phyloP scores from a whole-genome alignment of 2,329 filamentous ascomycete genomes.

The Cercospora sp. region DNA sequence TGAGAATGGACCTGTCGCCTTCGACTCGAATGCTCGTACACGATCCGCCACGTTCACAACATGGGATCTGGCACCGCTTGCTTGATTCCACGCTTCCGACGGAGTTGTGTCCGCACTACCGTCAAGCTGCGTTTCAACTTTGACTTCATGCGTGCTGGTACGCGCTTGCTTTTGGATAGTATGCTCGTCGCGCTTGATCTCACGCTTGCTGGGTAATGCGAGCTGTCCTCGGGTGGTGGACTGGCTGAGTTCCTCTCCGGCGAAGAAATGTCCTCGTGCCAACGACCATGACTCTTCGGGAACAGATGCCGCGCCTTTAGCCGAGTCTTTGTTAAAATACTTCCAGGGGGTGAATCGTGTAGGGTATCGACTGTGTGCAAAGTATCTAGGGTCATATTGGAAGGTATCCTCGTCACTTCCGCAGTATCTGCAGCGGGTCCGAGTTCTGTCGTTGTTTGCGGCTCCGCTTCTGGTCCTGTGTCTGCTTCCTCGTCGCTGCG shows the following conservation, averaged over 20 bases:
- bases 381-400: conserved; percentile 3
- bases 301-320: conserved; percentile 8
- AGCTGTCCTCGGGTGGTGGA: conserved; percentile 18
- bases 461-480: background rate
- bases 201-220: conserved; percentile 9
- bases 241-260: conserved; percentile 14
- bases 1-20: background rate
- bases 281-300: conserved; percentile 18
- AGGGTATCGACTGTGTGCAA: conserved; percentile 1
- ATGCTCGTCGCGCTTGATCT: conserved; percentile 9
- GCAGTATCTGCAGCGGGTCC: background rate
- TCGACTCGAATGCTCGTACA: conserved; percentile 24
- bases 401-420: background rate
- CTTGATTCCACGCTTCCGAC: conserved; percentile 11
- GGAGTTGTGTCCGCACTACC: conserved; percentile 15
- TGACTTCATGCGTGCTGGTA: conserved; percentile 7
- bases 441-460: background rate
- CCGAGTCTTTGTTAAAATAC: conserved; percentile 4
- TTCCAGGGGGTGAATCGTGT: conserved; percentile 6
- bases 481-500: background rate
- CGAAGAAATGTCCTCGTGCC: conserved; percentile 16
- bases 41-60: conserved; percentile 26
- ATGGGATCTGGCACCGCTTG: background rate
- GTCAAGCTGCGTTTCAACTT: conserved; percentile 22
- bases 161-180: conserved; percentile 2